Base-by-base conservation (phyloP, 2,329 filamentous ascomycete genomes). In the Stemphylium vesicarium region DNA sequence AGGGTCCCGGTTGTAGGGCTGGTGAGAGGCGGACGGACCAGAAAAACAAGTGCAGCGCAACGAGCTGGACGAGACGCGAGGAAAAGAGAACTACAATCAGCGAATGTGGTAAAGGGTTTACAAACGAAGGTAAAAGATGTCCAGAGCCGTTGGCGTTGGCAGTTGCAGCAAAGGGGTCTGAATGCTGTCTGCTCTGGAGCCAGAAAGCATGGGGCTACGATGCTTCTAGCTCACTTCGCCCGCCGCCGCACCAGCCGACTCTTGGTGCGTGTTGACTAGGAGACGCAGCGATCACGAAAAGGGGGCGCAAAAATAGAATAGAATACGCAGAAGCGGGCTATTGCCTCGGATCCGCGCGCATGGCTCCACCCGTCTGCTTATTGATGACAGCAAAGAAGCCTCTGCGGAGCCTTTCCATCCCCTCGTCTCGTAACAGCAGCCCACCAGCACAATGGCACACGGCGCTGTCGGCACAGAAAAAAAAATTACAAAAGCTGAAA, bases 51-150 rank as follows among this genome's bases (percentile, higher is more conserved):
- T 39, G 60, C 57, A 51, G 46, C 29, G 50, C 41, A 49, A 16
- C 18, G 37, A 24, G 31, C 35, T 24, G 29, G 18, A 37, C 13
- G 16, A 29, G 33, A n/a, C 15, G n/a, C 52, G 36, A 47, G 42
- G 32, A 43, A 51, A 52, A 44, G 39, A 47, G 59, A 57, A 68
- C 58, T 64, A 68, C 53, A 56, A 63, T 55, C 66, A 75, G 66
- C 72, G 72, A 74, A 51, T 51, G 71, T 73, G 58, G 53, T 52
- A 43, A 58, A 52, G 59, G 47, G 51, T 46, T 44, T 53, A 64
- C 44, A 68, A 73, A 73, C 68, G 69, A 72, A 70, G 60, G 71
- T 60, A 65, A 53, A 43, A 59, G 54, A 47, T 13, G 51, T 53
- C 36, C 47, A 64, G 40, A 46, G 57, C 60, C 57, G 60, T 68